Conservation (phyloP, 306 rosid species). For the Gleditsia sinensis region DNA sequence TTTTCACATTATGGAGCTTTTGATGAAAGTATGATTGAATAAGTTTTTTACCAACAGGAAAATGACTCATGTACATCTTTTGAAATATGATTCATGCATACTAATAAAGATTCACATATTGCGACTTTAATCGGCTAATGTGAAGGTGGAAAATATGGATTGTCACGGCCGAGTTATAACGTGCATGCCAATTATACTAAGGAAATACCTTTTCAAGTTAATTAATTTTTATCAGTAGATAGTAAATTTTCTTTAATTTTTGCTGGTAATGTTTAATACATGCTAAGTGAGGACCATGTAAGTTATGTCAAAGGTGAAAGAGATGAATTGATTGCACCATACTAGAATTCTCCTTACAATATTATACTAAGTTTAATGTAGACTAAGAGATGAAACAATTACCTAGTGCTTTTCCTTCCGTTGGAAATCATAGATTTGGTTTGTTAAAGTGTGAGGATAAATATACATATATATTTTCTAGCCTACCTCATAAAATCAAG, state of each 20-base stretch:
- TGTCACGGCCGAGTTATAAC: slow-evolving; percentile 56
- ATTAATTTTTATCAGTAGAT: slow-evolving; percentile 42
- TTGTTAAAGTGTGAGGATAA: slow-evolving; percentile 32
- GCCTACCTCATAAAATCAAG: slow-evolving; percentile 41
- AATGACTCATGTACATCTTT: slow-evolving; percentile 57
- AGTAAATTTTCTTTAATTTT: slow-evolving; percentile 50
- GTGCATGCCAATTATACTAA: slow-evolving; percentile 48
- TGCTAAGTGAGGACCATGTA: slow-evolving; percentile 38
- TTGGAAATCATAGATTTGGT: slow-evolving; percentile 41
- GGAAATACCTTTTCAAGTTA: slow-evolving; percentile 40
- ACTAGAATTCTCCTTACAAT: slow-evolving; percentile 38
- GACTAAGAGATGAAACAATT: slow-evolving; percentile 40
- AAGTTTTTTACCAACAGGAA: slow-evolving; percentile 50
- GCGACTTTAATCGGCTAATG: slow-evolving; percentile 42
- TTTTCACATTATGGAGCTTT: slow-evolving; percentile 37
- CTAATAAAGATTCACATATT: slow-evolving; percentile 46
- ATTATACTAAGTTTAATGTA: slow-evolving; percentile 23
- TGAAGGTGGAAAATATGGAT: slow-evolving; percentile 54
- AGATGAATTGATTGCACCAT: slow-evolving; percentile 45
- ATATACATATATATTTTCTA: slow-evolving; percentile 27
- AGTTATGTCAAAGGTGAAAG: slow-evolving; percentile 49
- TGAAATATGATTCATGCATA: slow-evolving; percentile 53
- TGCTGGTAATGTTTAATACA: slow-evolving; percentile 48
- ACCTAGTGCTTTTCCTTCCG: slow-evolving; percentile 39
- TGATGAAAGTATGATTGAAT: slow-evolving; percentile 41